Evolutionary conservation across 1,284 basidiomycete genomes (phyloP).

Genomic region (Malassezia arunalokei): DNA sequence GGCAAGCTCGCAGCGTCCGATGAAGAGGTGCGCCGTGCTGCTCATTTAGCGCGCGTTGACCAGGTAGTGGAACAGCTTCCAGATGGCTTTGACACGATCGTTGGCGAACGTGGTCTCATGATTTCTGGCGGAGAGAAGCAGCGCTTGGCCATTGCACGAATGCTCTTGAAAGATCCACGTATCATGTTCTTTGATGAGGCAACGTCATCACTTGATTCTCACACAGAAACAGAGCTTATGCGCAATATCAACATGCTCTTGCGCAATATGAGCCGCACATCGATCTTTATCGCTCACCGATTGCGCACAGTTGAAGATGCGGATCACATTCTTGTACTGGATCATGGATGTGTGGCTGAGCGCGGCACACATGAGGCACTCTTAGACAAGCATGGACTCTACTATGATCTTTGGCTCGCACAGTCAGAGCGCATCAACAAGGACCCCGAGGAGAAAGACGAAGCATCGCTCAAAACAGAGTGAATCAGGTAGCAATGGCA

Average conservation of each 20-base stretch:
- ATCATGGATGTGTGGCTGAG: conserved; percentile 29
- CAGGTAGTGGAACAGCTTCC: conserved; percentile 67
- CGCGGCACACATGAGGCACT: conserved; percentile 33
- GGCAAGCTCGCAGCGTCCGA: conserved; percentile 77
- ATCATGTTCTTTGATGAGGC: conserved; percentile 98
- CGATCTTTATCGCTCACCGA: conserved; percentile 63
- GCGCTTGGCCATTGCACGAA: conserved; percentile 78
- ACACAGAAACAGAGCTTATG: conserved; percentile 90
- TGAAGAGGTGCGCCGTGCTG: conserved; percentile 71
- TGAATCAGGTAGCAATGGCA: no score
- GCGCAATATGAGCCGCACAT: conserved; percentile 66
- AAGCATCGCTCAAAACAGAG: not conserved
- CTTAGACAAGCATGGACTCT: conserved; percentile 26
- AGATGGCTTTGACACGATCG: conserved; percentile 75
- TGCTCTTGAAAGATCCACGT: conserved; percentile 81
- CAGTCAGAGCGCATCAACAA: conserved; percentile 16
- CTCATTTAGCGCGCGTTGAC: conserved; percentile 75
- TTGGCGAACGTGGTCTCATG: conserved; percentile 93
- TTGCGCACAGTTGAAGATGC: conserved; percentile 80
- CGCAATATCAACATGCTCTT: conserved; percentile 74
- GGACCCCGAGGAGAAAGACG: not conserved
- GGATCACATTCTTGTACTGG: conserved; percentile 39
- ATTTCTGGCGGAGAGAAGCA: conserved; percentile 97
- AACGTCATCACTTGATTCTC: conserved; percentile 84
- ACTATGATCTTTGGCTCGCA: conserved; percentile 37